A percentile compares a stretch with the other conserved stretches of the same genome.
Evolutionary conservation across 208 protist genomes (phyloP).

Genomic region (Acanthamoeba quina): DNA sequence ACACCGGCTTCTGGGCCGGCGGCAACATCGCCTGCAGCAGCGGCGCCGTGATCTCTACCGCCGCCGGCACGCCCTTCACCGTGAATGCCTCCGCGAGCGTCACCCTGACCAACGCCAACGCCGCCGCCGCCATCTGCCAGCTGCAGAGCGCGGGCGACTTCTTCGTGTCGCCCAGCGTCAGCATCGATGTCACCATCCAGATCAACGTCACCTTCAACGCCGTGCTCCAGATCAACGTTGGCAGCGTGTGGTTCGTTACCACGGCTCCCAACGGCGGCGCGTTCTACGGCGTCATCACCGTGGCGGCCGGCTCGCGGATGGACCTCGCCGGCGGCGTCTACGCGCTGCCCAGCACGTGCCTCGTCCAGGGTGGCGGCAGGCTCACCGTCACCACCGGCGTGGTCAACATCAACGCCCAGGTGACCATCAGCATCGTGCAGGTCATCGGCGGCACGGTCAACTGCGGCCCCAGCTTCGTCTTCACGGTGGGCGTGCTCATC

Average conservation of each 20-base stretch:
- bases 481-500: conserved; percentile 45
- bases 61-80: not conserved
- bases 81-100: conserved; percentile 43
- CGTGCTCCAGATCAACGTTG: not conserved
- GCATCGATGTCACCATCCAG: conserved; percentile 55
- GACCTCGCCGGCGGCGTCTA: conserved; percentile 62
- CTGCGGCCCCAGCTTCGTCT: conserved; percentile 52
- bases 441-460: conserved; percentile 64
- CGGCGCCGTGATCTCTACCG: not conserved
- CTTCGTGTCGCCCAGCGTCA: not conserved
- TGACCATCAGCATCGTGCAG: conserved; percentile 58
- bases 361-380: conserved; percentile 43
- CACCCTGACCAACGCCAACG: not conserved
- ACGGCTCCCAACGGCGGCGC: conserved; percentile 9
- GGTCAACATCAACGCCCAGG: conserved; percentile 17
- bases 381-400: conserved; percentile 32
- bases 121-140: conserved; percentile 2
- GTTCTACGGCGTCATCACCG: conserved; percentile 22
- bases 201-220: conserved; percentile 34
- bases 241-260: conserved; percentile 8
- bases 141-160: conserved; percentile 59
- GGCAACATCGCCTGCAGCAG: conserved; percentile 28
- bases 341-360: not conserved
- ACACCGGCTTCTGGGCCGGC: conserved; percentile 32
- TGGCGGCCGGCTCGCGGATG: not conserved